Evolutionary conservation across 129 eudicot genomes (phyloP).

Genomic region (Heracleum sosnowskyi): DNA sequence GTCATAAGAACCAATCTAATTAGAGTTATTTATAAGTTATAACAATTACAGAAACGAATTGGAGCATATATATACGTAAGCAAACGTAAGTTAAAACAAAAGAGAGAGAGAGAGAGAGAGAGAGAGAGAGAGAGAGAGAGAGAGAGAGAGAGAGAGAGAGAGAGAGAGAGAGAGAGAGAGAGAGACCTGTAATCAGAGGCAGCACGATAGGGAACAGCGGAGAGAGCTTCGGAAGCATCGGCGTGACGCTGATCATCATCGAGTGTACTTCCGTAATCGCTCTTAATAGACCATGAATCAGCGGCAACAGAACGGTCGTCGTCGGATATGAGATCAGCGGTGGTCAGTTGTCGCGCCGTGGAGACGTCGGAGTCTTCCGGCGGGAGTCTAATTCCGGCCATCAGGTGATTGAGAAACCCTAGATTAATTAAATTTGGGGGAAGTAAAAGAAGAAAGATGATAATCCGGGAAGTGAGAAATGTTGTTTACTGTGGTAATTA

Average conservation of each 20-base stretch:
- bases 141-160: not conserved
- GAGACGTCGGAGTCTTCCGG: constrained; percentile 68
- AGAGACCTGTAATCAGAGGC: constrained; percentile 77
- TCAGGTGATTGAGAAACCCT: constrained; percentile 37
- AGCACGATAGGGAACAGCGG: constrained; percentile 59
- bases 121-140: not conserved
- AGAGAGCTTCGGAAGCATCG: constrained; percentile 93
- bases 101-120: not conserved
- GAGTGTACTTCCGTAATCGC: constrained; percentile 94
- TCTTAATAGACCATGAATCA: constrained; percentile 96
- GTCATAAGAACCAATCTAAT: not conserved
- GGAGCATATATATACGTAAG: too few species aligned
- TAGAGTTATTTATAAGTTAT: too few species aligned
- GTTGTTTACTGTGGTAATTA: constrained; percentile 1
- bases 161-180: not conserved
- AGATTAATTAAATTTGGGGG: constrained; percentile 13
- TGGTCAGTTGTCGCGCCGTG: constrained; percentile 40
- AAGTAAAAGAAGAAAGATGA: not conserved
- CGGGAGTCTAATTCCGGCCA: constrained; percentile 76
- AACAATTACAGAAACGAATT: too few species aligned
- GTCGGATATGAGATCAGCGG: constrained; percentile 88
- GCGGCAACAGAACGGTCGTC: constrained; percentile 94
- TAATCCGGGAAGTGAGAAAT: not conserved
- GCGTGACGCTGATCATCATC: constrained; percentile 98
- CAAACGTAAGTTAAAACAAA: too few species aligned